Evolutionary conservation across 2,329 filamentous ascomycete species (phyloP).

Genomic region (Ceratocystiopsis sp.): DNA sequence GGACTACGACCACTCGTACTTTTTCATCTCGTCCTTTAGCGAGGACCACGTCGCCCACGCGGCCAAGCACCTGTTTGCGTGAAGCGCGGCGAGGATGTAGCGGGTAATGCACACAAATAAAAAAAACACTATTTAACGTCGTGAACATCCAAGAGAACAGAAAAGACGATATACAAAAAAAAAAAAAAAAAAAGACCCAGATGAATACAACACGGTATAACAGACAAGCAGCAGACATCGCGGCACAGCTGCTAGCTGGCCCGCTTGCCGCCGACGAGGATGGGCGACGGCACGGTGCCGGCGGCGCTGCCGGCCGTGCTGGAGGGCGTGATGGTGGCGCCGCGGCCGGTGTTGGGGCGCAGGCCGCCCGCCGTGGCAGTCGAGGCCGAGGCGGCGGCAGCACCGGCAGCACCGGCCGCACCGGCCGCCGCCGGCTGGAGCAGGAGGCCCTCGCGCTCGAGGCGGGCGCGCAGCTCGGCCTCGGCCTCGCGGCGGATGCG

Average conservation of each 20-base stretch:
- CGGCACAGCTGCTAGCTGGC: conserved; percentile 22
- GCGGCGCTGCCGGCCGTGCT: background rate
- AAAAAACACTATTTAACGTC: background rate
- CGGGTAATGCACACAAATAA: background rate
- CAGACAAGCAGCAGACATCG: background rate
- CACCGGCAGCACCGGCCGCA: background rate
- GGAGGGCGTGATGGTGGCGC: conserved; percentile 1
- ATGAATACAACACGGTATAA: background rate
- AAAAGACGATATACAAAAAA: background rate
- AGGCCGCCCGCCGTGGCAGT: background rate
- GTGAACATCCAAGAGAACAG: background rate
- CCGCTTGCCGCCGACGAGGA: conserved; percentile 22
- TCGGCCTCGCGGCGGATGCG: conserved; percentile 55
- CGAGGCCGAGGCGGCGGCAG: too few relatives aligned
- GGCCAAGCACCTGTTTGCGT: conserved; percentile 52
- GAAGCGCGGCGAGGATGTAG: background rate
- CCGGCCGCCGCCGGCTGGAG: conserved; percentile 11
- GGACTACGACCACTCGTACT: conserved; percentile 96
- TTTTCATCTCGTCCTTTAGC: conserved; percentile 80
- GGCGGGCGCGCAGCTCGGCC: conserved; percentile 28
- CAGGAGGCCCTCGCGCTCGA: conserved; percentile 26
- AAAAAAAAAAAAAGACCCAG: background rate
- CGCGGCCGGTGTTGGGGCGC: background rate
- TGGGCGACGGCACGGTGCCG: background rate
- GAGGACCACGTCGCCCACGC: conserved; percentile 85